Evolutionary conservation across 2,329 filamentous ascomycete genomes (phyloP).

Genomic region (Lachnellula suecica): DNA sequence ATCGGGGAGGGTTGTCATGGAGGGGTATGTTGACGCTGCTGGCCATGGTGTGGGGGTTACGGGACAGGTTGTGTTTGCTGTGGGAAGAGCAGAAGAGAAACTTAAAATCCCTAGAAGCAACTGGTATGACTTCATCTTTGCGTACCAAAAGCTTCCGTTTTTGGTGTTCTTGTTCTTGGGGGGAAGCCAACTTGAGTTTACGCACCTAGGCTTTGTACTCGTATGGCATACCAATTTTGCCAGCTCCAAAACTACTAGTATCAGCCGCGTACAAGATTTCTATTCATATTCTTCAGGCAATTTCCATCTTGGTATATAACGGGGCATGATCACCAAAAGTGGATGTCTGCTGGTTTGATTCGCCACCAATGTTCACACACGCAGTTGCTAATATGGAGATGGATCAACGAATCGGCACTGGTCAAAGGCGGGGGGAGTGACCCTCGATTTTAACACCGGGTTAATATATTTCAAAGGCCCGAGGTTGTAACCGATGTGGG

Average conservation of each 20-base stretch:
- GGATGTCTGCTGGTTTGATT: too few relatives aligned
- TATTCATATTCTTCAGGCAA: background rate
- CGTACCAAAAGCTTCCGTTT: background rate
- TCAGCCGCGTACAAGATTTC: background rate
- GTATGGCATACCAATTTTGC: background rate
- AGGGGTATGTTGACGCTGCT: slow-evolving; percentile 10
- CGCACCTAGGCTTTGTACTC: background rate
- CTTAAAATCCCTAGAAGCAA: background rate
- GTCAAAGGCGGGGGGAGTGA: too few relatives aligned
- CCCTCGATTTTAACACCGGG: too few relatives aligned
- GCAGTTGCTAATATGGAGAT: too few relatives aligned
- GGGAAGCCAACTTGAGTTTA: background rate
- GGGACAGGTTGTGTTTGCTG: slow-evolving; percentile 14
- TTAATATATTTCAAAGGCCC: too few relatives aligned
- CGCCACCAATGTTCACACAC: too few relatives aligned
- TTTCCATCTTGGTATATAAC: too few relatives aligned
- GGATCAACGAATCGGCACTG: too few relatives aligned
- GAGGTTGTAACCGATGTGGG: too few relatives aligned
- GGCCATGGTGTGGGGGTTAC: slow-evolving; percentile 16
- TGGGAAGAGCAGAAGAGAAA: background rate
- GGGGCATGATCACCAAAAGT: too few relatives aligned
- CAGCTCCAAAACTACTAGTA: background rate
- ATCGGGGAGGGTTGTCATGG: slow-evolving; percentile 16
- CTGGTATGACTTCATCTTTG: background rate
- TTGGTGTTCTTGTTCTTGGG: background rate